Percentiles rank a stretch among this genome's conserved stretches.
These are phyloP conservation scores for Pichia sp. DNA, from an alignment of 1,139 yeast species.

Conservation along the genomic window DNA sequence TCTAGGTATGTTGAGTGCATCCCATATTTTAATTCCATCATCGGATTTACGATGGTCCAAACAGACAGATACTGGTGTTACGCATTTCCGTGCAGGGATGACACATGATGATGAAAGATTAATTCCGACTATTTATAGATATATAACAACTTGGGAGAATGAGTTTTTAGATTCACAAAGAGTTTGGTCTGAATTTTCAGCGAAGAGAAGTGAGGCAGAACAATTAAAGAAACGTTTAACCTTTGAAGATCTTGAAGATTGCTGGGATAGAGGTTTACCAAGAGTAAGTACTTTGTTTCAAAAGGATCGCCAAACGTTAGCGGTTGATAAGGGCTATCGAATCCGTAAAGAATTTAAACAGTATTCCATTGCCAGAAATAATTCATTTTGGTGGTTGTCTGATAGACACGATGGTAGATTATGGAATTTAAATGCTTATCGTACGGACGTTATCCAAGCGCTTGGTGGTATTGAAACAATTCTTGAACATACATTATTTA, in stretches of 20 bases:
- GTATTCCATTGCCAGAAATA: conserved; percentile 61
- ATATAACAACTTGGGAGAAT: conserved; percentile 94
- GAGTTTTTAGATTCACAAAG: conserved; percentile 91
- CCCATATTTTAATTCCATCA: conserved; percentile 90
- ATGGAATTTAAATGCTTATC: conserved; percentile 89
- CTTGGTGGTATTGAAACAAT: conserved; percentile 97
- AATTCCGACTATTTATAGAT: conserved; percentile 91
- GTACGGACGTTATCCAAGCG: conserved; percentile 96
- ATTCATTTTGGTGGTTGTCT: conserved; percentile 97
- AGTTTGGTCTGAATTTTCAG: conserved; percentile 97
- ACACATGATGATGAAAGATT: conserved; percentile 66
- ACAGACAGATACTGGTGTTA: conserved; percentile 91
- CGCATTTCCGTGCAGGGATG: conserved; percentile 95
- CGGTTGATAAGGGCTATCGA: conserved; percentile 93
- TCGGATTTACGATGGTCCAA: conserved; percentile 87
- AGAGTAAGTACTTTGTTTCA: conserved; percentile 93
- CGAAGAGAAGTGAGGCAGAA: conserved; percentile 80
- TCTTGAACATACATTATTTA: conserved; percentile 88
- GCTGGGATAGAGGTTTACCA: conserved; percentile 97
- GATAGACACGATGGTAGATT: conserved; percentile 91
- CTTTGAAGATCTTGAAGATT: conserved; percentile 87
- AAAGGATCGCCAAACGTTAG: conserved; percentile 89
- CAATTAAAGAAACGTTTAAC: conserved; percentile 83
- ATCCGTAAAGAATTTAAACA: conserved; percentile 74
- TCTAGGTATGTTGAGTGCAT: conserved; percentile 94